Base-by-base conservation (phyloP, 176 grass and related monocot species). In the Poa annua region DNA sequence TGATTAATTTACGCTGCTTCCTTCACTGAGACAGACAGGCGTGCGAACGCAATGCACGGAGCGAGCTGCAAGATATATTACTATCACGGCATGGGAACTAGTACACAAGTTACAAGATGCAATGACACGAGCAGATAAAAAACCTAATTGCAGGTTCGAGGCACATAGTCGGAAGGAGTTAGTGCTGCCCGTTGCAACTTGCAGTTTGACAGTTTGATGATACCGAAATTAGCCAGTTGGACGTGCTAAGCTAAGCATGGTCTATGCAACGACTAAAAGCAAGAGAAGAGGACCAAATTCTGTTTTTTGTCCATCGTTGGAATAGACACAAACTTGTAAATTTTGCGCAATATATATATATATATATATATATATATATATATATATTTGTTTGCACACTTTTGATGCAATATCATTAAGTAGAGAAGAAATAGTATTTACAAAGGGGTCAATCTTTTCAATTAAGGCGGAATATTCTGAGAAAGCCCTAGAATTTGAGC, bases 81-180 rank as follows among this genome's bases (percentile, higher is more conserved):
- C 44, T 12, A 71, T 45, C 39, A 21, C 17, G 5, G 44, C 45
- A 38, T 39, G n/a, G 11, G 38, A 32, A 22, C 25, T 21, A 29
- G 29, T 29, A 19, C 74, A 68, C 74, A 45, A 78, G 83, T 69
- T 77, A 68, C 62, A 69, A 69, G 74, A 50, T 80, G 64, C 10
- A 20, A 49, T 55, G 21, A 26, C 45, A 29, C 13, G 36, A 53
- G 16, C 68, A 15, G n/a, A 6, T 70, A 39, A 69, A 69, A 69
- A 69, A 69, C 20, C 11, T 44, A 71, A 71, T 71, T 71, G 14
- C 13, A 22, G 12, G 39, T 47, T n/a, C 36, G 10, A 61, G 47
- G 51, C 47, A 33, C 47, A 66, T 24, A 75, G 34, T 75, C 47
- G 24, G 44, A 6, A 41, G 14, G 49, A 66, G 51, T 66, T 65